phyloP scores from a whole-genome alignment of 225 moss, liverwort and hornwort species.

The Takakia lepidozioides region DNA sequence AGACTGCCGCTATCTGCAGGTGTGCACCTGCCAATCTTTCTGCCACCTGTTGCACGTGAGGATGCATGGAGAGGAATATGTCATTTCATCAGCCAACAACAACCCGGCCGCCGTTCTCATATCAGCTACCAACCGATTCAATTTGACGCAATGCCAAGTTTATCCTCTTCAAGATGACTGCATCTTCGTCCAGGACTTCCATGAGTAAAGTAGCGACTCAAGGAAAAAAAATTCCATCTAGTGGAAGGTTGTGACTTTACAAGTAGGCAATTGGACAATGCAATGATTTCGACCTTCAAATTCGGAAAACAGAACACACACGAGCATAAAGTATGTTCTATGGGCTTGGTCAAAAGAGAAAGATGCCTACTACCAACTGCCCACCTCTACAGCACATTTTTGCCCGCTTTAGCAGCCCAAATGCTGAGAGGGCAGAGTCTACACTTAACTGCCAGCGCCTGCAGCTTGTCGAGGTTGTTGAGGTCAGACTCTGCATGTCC shows the following conservation, averaged over 20 bases:
- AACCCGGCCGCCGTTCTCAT: too few relatives aligned
- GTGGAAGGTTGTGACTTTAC: constrained; percentile 14
- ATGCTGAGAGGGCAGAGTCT: constrained; percentile 1
- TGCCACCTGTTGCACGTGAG: constrained; percentile 81
- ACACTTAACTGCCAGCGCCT: constrained; percentile 87
- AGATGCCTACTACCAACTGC: too few relatives aligned
- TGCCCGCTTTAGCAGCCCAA: constrained; percentile 11
- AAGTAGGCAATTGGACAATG: not conserved
- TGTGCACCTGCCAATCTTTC: constrained; percentile 54
- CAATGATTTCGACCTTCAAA: not conserved
- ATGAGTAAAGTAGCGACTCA: too few relatives aligned
- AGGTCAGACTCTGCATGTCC: constrained; percentile 81
- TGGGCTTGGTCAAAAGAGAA: too few relatives aligned
- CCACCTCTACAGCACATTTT: constrained; percentile 17
- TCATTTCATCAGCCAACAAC: too few relatives aligned
- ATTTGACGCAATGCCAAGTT: too few relatives aligned
- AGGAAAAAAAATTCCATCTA: too few relatives aligned
- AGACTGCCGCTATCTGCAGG: constrained; percentile 52
- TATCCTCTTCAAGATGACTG: too few relatives aligned
- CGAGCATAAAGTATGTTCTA: not conserved
- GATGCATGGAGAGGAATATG: too few relatives aligned
- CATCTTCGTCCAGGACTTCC: too few relatives aligned
- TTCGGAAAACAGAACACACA: not conserved
- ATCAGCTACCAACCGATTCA: too few relatives aligned
- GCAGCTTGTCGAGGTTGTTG: constrained; percentile 68